Base-by-base conservation (phyloP, 2,329 filamentous ascomycete species). In the Arthrobotrys conoides region DNA sequence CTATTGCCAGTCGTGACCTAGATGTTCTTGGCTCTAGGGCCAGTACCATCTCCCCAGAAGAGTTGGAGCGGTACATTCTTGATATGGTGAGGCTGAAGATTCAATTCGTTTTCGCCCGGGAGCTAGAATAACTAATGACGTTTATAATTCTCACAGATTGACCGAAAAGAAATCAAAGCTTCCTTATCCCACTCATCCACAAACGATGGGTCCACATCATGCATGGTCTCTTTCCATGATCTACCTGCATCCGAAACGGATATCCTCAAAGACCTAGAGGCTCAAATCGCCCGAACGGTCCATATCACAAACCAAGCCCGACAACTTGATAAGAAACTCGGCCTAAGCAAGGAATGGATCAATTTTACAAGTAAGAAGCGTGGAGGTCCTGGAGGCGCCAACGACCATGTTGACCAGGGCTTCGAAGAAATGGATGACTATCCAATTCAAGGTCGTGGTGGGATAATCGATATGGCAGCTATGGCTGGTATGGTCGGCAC, bases 261-360 rank as follows among this genome's bases (percentile, higher is more conserved):
- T 36, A 82, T 85, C 38, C 82, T 84, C 63, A 61, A 80, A 83
- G 86, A 86, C 44, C 84, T 91, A 8, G 84, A 86, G 51, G 83
- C 84, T 48, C 88, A 89, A 82, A 87, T 86, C 36, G 81, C 84
- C 51, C 86, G 87, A 30, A 87, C 90, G 1, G 85, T 87, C 65
- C 81, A 82, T 8, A 85, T 91, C 5, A 85, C 87, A 20, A 84
- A 85, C 22, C 86, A 87, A 80, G 85, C 90, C 53, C 86, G 86
- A 80, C 86, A 88, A 75, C 87, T 86, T 16, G 89, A 90, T 79
- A 85, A 87, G 67, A 87, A 87, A 18, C 82, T 91, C 63, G 88
- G 87, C 49, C 83, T 91, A 49, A 88, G 86, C 70, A 88, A 87
- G 81, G 89, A 91, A 82, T 89, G 88, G 81, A 84, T 90, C 36